phyloP scores from a whole-genome alignment of 495 filamentous ascomycete genomes.

The Choiromyces venosus region DNA sequence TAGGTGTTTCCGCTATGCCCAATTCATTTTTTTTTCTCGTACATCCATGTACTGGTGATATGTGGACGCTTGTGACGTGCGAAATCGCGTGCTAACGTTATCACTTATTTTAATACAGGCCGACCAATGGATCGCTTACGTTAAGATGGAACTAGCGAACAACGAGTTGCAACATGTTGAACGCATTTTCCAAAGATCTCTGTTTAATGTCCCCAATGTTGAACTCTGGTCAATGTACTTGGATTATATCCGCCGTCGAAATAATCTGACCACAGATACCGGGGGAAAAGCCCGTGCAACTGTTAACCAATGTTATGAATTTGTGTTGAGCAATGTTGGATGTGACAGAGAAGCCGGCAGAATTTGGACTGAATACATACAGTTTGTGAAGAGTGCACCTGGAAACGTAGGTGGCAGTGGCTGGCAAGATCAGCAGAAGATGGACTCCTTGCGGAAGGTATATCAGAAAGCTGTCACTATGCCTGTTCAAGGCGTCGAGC shows the following conservation, averaged over 20 bases:
- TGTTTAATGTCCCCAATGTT: constrained; percentile 69
- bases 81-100: neutral
- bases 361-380: constrained; percentile 88
- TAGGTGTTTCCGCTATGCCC: constrained; percentile 51
- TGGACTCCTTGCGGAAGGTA: constrained; percentile 82
- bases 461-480: constrained; percentile 84
- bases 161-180: constrained; percentile 73
- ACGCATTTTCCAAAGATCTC: constrained; percentile 68
- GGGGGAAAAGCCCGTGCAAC: constrained; percentile 65
- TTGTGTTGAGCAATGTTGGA: constrained; percentile 82
- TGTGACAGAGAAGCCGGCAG: constrained; percentile 85
- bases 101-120: constrained; percentile 55
- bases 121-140: constrained; percentile 79
- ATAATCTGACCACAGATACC: constrained; percentile 77
- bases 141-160: constrained; percentile 77
- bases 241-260: constrained; percentile 85
- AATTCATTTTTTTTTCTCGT: constrained; percentile 2
- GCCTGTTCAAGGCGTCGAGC: constrained; percentile 71
- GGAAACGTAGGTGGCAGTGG: constrained; percentile 70
- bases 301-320: constrained; percentile 78
- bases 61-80: constrained; percentile 25
- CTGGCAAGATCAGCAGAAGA: constrained; percentile 97
- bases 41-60: constrained; percentile 13
- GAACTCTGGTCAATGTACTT: constrained; percentile 89
- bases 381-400: constrained; percentile 80